Conservation (phyloP, 352 stramenopile genomes). For the Nothophytophthora sp. region DNA sequence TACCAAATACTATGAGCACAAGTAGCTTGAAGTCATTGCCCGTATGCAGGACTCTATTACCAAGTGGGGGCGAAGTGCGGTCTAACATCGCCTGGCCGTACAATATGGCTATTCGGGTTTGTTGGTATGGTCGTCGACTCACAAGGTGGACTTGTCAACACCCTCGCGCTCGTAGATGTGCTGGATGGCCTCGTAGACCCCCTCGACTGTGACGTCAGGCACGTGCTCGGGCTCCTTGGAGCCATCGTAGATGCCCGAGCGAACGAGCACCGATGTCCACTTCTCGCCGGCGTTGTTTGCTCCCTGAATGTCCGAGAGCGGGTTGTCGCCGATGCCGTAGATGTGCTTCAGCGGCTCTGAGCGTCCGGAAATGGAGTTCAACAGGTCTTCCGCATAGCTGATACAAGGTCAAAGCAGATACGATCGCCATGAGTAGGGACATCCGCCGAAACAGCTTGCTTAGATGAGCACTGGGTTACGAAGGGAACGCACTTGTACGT, state of each 20-base stretch:
- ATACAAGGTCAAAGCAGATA: not conserved
- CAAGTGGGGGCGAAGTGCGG: no score
- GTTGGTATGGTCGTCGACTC: no score
- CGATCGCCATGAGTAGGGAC: not conserved
- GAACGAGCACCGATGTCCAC: slow-evolving; percentile 88
- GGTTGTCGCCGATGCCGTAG: slow-evolving; percentile 91
- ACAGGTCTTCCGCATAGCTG: slow-evolving; percentile 70
- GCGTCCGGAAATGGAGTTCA: slow-evolving; percentile 56
- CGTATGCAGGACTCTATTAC: slow-evolving; percentile 21
- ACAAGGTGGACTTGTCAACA: slow-evolving; percentile 42
- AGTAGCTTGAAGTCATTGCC: not conserved
- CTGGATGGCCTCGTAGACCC: slow-evolving; percentile 76
- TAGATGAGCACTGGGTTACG: not conserved
- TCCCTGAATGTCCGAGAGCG: slow-evolving; percentile 83
- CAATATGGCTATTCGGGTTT: no score
- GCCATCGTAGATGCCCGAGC: slow-evolving; percentile 84
- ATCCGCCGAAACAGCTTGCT: not conserved
- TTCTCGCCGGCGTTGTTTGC: slow-evolving; percentile 81
- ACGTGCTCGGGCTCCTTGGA: slow-evolving; percentile 58
- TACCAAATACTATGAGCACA: not conserved
- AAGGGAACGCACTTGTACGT: slow-evolving; percentile 75
- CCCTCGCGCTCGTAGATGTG: slow-evolving; percentile 71
- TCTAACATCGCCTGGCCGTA: no score
- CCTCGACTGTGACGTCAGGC: slow-evolving; percentile 62
- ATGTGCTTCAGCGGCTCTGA: slow-evolving; percentile 53